Evolutionary conservation across 1,284 basidiomycete genomes (phyloP).

Genomic region (Cutaneotrichosporon sp.): DNA sequence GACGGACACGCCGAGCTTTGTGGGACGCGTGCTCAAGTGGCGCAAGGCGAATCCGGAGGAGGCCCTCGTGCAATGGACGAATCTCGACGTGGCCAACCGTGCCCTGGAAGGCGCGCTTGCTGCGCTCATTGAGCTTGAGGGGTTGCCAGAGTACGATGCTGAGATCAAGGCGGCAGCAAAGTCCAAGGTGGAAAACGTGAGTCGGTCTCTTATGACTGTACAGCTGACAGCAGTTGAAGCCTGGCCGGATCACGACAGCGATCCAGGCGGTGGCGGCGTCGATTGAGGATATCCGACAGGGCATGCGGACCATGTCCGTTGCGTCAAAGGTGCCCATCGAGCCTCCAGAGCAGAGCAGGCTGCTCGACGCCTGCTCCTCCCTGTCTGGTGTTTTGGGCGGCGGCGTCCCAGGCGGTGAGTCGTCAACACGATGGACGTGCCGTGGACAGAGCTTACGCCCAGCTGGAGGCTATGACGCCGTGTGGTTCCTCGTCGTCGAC

Average conservation of each 20-base stretch:
- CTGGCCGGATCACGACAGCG: not conserved
- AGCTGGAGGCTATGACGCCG: conserved; percentile 96
- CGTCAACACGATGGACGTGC: too few species aligned
- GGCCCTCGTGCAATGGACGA: conserved; percentile 65
- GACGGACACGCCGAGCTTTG: conserved; percentile 86
- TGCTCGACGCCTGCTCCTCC: conserved; percentile 75
- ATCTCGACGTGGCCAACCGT: conserved; percentile 53
- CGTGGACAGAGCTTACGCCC: conserved; percentile 9
- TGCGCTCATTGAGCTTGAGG: conserved; percentile 34
- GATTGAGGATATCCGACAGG: conserved; percentile 63
- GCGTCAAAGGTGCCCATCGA: conserved; percentile 82
- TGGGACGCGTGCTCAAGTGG: conserved; percentile 84
- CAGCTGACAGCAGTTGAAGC: not conserved
- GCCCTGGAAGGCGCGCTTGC: conserved; percentile 32
- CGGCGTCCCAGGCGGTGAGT: conserved; percentile 82
- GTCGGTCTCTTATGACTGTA: not conserved
- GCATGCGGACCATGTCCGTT: conserved; percentile 85
- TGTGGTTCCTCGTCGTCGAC: conserved; percentile 83
- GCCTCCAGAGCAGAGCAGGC: conserved; percentile 75
- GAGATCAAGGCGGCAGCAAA: conserved; percentile 16
- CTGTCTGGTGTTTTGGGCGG: conserved; percentile 84
- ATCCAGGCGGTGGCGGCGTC: conserved; percentile 6
- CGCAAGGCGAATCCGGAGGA: conserved; percentile 58
- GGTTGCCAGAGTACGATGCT: conserved; percentile 33
- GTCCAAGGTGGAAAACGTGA: conserved; percentile 27